Conservation (phyloP, 352 stramenopile genomes). For the Peronospora tabacina region DNA sequence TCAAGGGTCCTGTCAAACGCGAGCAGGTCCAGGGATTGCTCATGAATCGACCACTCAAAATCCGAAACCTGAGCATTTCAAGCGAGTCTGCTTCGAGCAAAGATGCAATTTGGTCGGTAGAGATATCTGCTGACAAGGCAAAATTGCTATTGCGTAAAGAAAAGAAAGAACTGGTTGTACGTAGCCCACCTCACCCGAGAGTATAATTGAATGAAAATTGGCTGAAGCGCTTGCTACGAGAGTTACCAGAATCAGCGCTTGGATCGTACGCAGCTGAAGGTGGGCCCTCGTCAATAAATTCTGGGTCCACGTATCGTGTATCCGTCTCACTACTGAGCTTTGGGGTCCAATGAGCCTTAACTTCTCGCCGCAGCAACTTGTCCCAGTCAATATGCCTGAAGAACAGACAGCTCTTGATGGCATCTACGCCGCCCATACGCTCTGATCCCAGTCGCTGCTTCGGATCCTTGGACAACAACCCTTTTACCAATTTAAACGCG, state of each 20-base stretch:
- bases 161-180: not conserved
- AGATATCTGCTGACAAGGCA: slow-evolving; percentile 2
- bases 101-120: not conserved
- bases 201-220: slow-evolving; percentile 89
- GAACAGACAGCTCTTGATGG: slow-evolving; percentile 67
- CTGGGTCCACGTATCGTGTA: slow-evolving; percentile 82
- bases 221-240: slow-evolving; percentile 79
- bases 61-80: slow-evolving; percentile 45
- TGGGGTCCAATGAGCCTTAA: slow-evolving; percentile 74
- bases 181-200: slow-evolving; percentile 26
- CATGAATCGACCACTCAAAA: slow-evolving; percentile 76
- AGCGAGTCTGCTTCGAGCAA: not conserved
- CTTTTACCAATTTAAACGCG: slow-evolving; percentile 65
- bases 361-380: slow-evolving; percentile 54
- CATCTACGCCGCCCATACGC: slow-evolving; percentile 50
- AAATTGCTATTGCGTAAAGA: slow-evolving; percentile 8
- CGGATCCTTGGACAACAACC: slow-evolving; percentile 68
- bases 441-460: slow-evolving; percentile 61
- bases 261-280: slow-evolving; percentile 76
- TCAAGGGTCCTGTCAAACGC: slow-evolving; percentile 71
- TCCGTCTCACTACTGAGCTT: slow-evolving; percentile 82
- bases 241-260: slow-evolving; percentile 49
- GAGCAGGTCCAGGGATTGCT: slow-evolving; percentile 66
- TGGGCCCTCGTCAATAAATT: slow-evolving; percentile 82
- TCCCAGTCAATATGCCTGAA: slow-evolving; percentile 75